Base-by-base conservation (phyloP, 169 alveolate genomes). In the Eimeria brunetti region DNA sequence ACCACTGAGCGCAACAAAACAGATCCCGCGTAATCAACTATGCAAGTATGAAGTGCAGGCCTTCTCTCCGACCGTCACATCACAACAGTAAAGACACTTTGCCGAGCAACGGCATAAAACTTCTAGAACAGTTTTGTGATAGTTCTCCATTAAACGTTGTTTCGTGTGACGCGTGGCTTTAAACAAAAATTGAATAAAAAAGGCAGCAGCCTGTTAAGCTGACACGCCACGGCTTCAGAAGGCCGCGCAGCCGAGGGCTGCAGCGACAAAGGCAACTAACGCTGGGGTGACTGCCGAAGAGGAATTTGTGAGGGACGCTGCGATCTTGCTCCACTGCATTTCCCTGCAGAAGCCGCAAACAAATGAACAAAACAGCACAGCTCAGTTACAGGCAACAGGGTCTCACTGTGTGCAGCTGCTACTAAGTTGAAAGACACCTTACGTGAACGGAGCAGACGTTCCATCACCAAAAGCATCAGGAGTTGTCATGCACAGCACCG, bases 361-460 rank as follows among this genome's bases (percentile, higher is more conserved):
- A 60, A 22, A 22, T 20, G 30, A 22, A 18, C 69, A 60, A 20
- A 1, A 22, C 69, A 60, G 30, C 69, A 60, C 69, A 14, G 6
- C 1, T 60, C 69, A 60, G 69, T 1, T 24, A 18, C 69, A 60
- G 69, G 7, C 69, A 60, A 5, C 69, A 22, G 69, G 69, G 30
- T 60, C 0, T 22, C 69, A 24, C 0, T 60, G 69, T 38, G 49
- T 38, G 27, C 30, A 60, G 20, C 69, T 60, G 30, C 18, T 5
- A 0, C 12, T 5, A 33, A 60, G 20, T 60, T 22, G 18, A 22
- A 24, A 18, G 6, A 60, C 30, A 22, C 4, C 80, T 69, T 69
- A 69, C 80, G 80, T 69, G 80, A 69, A 69, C 24, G 80, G 80
- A 69, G 20, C 80, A 69, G 80, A 69, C 20, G 41, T 36, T 12